phyloP scores from a whole-genome alignment of 2,329 filamentous ascomycete genomes.

The Fusarium albidum region DNA sequence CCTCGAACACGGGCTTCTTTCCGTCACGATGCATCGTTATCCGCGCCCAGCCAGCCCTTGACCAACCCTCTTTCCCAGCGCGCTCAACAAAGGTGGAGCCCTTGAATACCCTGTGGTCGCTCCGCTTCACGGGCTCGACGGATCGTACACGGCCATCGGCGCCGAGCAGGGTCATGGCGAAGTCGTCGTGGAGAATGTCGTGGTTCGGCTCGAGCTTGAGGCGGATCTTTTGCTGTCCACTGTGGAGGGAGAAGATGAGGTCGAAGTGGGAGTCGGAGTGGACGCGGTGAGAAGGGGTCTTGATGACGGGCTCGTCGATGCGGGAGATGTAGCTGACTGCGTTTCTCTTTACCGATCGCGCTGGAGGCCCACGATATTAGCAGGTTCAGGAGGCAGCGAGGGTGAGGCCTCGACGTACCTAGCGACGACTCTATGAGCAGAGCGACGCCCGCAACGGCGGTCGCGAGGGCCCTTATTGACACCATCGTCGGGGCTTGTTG shows the following conservation, averaged over 20 bases:
- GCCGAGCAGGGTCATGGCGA: conserved; percentile 76
- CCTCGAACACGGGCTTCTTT: conserved; percentile 82
- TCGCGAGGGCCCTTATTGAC: conserved; percentile 42
- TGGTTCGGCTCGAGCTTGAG: conserved; percentile 89
- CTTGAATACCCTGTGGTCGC: conserved; percentile 83
- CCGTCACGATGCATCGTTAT: conserved; percentile 83
- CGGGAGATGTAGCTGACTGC: conserved; percentile 78
- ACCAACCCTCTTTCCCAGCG: conserved; percentile 71
- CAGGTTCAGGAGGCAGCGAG: not conserved
- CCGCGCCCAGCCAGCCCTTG: conserved; percentile 85
- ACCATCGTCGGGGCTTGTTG: conserved; percentile 45
- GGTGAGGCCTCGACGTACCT: conserved; percentile 38
- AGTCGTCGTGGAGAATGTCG: conserved; percentile 82
- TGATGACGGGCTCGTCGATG: conserved; percentile 78
- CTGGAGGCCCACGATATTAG: conserved; percentile 49
- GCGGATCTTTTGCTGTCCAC: conserved; percentile 73
- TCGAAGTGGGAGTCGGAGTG: conserved; percentile 86
- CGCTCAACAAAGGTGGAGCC: conserved; percentile 77
- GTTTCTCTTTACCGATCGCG: conserved; percentile 77
- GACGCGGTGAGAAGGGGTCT: conserved; percentile 80
- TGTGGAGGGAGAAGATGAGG: conserved; percentile 78
- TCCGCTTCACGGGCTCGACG: conserved; percentile 75
- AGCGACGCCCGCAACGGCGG: conserved; percentile 43
- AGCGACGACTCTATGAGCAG: conserved; percentile 43
- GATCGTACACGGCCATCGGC: conserved; percentile 73